These are phyloP conservation scores for Aspergillus hiratsukae DNA, from an alignment of 2,329 filamentous ascomycete species.

Conservation along the genomic window DNA sequence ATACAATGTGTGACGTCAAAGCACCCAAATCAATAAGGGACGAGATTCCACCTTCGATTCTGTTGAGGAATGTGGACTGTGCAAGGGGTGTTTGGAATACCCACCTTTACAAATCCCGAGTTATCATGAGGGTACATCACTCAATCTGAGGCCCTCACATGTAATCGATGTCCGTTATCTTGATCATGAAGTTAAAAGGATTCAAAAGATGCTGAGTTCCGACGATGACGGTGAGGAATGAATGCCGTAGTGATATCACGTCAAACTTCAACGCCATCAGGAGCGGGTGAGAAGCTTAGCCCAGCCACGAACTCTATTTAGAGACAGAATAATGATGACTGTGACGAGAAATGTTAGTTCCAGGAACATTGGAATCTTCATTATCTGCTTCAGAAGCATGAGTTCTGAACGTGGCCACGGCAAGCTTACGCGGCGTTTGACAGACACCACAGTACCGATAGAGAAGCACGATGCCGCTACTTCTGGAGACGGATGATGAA, in stretches of 20 bases:
- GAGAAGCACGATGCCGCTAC: not conserved
- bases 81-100: not conserved
- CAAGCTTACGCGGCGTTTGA: not conserved
- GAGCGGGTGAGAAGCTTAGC: not conserved
- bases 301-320: not conserved
- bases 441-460: not conserved
- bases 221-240: not conserved
- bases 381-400: not conserved
- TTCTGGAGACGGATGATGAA: not conserved
- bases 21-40: too few species aligned
- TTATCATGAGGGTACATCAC: not conserved
- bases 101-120: not conserved
- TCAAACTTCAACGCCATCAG: not conserved
- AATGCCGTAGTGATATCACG: not conserved
- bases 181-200: not conserved
- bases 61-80: not conserved
- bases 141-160: not conserved
- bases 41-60: not conserved
- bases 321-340: not conserved
- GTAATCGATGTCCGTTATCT: not conserved
- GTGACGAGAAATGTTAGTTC: not conserved
- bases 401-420: not conserved
- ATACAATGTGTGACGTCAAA: not conserved
- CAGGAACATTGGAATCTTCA: not conserved
- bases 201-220: not conserved